Conservation (phyloP, 352 stramenopile species). For the Phytophthora sansomeana region DNA sequence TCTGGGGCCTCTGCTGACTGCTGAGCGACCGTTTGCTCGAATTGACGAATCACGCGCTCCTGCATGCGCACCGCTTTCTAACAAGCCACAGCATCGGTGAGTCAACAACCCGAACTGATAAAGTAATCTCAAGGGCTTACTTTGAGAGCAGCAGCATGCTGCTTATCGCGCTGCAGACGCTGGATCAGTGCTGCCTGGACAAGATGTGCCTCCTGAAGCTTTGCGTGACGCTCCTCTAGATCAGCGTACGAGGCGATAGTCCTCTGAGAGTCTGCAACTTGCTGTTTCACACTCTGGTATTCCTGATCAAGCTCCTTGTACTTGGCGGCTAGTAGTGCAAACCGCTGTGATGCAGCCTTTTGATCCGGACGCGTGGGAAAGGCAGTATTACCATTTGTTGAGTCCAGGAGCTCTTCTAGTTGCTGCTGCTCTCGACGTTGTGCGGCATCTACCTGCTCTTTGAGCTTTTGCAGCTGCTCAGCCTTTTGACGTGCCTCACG, state of each 20-base stretch:
- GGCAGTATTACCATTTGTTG: conserved; percentile 15
- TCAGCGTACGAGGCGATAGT: conserved; percentile 39
- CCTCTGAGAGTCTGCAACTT: conserved; percentile 45
- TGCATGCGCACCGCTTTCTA: conserved; percentile 79
- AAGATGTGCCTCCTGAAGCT: conserved; percentile 79
- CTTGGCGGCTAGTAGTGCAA: conserved; percentile 64
- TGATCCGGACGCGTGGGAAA: conserved; percentile 13
- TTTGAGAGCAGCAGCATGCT: conserved; percentile 58
- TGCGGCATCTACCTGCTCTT: conserved; percentile 34
- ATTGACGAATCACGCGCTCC: conserved; percentile 82
- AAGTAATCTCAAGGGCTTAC: conserved; percentile 22
- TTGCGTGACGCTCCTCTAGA: conserved; percentile 55
- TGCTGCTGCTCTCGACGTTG: conserved; percentile 54
- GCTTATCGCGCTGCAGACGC: conserved; percentile 71
- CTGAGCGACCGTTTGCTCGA: conserved; percentile 68
- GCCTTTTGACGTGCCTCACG: conserved; percentile 60
- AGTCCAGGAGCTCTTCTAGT: conserved; percentile 41
- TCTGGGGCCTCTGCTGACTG: conserved; percentile 33
- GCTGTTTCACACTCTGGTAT: conserved; percentile 40
- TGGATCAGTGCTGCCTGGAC: conserved; percentile 73
- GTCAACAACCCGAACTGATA: not conserved
- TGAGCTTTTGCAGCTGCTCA: conserved; percentile 47
- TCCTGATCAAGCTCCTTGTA: conserved; percentile 71
- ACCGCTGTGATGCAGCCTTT: conserved; percentile 52
- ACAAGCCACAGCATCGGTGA: conserved; percentile 16